Conservation (phyloP, 148 eudicot genomes). For the Persicaria maculosa region DNA sequence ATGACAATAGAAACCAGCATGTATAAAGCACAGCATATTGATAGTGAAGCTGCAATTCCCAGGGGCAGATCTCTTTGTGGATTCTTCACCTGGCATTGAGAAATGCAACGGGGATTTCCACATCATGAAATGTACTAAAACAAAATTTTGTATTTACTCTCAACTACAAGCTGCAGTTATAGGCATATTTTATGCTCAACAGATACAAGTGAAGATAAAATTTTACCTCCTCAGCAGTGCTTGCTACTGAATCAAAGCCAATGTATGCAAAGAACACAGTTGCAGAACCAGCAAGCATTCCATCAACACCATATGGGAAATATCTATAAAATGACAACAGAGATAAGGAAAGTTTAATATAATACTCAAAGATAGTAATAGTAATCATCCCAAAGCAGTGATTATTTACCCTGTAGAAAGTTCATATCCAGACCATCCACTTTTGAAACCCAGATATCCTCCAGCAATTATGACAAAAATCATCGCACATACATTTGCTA, state of each 20-base stretch:
- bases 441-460: constrained; percentile 44
- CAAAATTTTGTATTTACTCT: neutral
- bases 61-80: constrained; percentile 87
- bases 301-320: constrained; percentile 80
- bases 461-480: constrained; percentile 49
- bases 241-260: constrained; percentile 96
- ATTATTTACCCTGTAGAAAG: constrained; percentile 39
- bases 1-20: constrained; percentile 91
- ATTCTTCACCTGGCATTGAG: constrained; percentile 65
- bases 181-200: neutral
- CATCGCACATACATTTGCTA: constrained; percentile 48
- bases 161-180: neutral
- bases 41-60: constrained; percentile 77
- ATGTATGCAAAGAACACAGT: constrained; percentile 91
- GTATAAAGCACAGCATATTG: constrained; percentile 77
- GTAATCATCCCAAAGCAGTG: constrained; percentile 1
- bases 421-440: constrained; percentile 55
- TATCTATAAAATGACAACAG: constrained; percentile 32
- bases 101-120: constrained; percentile 6
- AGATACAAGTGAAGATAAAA: neutral
- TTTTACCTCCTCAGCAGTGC: constrained; percentile 91
- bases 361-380: constrained; percentile 4
- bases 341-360: neutral
- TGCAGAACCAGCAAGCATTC: constrained; percentile 97
- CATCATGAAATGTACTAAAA: neutral